Percentiles rank a stretch among this genome's conserved stretches.
phyloP scores from a whole-genome alignment of 2,329 filamentous ascomycete genomes.

The Alternaria novae-zelandiae region DNA sequence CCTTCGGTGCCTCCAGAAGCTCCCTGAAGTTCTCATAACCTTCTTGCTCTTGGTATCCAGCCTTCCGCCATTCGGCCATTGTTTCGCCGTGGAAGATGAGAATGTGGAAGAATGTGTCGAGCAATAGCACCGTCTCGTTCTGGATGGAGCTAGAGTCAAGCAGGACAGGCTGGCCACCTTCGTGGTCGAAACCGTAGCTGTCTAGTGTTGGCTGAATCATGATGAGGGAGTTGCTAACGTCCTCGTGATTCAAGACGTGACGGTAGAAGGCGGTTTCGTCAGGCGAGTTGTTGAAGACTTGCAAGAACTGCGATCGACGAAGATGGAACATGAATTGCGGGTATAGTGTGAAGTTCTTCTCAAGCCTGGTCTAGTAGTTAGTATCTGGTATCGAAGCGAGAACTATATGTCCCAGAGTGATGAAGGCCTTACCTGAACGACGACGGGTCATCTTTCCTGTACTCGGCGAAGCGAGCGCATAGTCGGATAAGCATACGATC shows the following conservation, averaged over 20 bases:
- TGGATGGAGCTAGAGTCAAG: conserved; percentile 97
- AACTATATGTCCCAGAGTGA: background rate
- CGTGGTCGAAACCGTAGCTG: conserved; percentile 95
- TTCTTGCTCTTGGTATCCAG: conserved; percentile 96
- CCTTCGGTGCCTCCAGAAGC: conserved; percentile 90
- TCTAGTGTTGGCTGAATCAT: conserved; percentile 99
- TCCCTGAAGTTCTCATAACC: conserved; percentile 95
- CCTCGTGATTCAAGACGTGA: conserved; percentile 95
- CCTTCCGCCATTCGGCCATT: conserved; percentile 96
- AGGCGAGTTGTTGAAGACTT: conserved; percentile 99
- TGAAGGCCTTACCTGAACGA: conserved; percentile 73
- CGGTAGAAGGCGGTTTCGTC: conserved; percentile 99
- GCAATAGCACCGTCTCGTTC: conserved; percentile 86
- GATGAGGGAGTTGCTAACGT: conserved; percentile 93
- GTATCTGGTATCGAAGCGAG: background rate
- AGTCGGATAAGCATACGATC: conserved; percentile 97
- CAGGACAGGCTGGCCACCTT: conserved; percentile 89
- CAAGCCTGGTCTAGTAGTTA: conserved; percentile 56
- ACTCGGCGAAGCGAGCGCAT: conserved; percentile 96
- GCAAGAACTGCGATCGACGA: conserved; percentile 93
- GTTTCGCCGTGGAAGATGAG: conserved; percentile 99
- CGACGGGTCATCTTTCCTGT: conserved; percentile 95
- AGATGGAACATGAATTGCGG: conserved; percentile 99
- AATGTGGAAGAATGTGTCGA: conserved; percentile 99
- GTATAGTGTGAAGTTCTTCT: conserved; percentile 99